Evolutionary conservation across 1,139 yeast species (phyloP).

Genomic region (Yamadazyma spencermartinsiae): DNA sequence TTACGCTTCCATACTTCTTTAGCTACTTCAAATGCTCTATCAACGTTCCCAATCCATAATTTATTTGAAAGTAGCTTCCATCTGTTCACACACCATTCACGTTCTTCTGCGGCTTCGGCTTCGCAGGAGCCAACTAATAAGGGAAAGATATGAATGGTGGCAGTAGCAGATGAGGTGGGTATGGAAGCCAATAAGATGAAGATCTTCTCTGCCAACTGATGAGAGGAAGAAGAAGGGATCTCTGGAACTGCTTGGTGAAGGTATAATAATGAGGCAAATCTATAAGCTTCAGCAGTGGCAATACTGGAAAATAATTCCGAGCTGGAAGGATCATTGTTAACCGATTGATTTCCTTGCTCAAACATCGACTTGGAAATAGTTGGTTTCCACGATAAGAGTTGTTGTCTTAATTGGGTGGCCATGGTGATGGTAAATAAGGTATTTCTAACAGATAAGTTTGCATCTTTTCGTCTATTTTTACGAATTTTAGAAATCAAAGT

Average conservation of each 20-base stretch:
- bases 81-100: constrained; percentile 61
- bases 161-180: constrained; percentile 58
- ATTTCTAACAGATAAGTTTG: constrained; percentile 23
- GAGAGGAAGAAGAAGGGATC: constrained; percentile 56
- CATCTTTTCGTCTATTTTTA: constrained; percentile 18
- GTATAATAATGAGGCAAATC: constrained; percentile 57
- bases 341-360: constrained; percentile 22
- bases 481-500: constrained; percentile 53
- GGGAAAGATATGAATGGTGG: constrained; percentile 63
- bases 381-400: constrained; percentile 58
- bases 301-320: constrained; percentile 62
- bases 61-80: constrained; percentile 56
- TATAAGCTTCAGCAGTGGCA: constrained; percentile 69
- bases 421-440: constrained; percentile 49
- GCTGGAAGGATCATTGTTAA: constrained; percentile 20
- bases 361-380: constrained; percentile 37
- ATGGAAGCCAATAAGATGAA: constrained; percentile 61
- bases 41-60: constrained; percentile 67
- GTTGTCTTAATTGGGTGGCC: constrained; percentile 56
- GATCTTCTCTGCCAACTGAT: constrained; percentile 58
- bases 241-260: constrained; percentile 73
- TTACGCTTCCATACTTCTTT: constrained; percentile 69
- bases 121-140: constrained; percentile 65
- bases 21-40: constrained; percentile 65
- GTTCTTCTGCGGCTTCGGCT: constrained; percentile 55